Percentiles rank a stretch among this genome's conserved stretches.
phyloP scores from a whole-genome alignment of 2,329 filamentous ascomycete genomes.

The Sporothrix luriei region DNA sequence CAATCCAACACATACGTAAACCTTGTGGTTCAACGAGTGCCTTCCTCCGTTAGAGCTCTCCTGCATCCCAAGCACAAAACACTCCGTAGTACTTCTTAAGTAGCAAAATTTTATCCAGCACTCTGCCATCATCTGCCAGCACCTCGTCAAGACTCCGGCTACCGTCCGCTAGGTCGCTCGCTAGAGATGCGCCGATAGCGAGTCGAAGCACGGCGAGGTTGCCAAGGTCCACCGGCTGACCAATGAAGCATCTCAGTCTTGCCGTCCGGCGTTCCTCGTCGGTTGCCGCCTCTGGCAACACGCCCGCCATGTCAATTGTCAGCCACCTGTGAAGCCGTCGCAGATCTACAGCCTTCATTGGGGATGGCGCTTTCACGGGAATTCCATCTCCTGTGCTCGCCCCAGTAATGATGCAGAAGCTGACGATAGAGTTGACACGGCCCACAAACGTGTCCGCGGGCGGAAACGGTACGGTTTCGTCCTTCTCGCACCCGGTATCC shows the following conservation, averaged over 20 bases:
- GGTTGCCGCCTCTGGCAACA: conserved; percentile 12
- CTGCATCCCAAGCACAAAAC: background rate
- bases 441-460: conserved; percentile 18
- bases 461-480: background rate
- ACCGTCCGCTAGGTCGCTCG: conserved; percentile 30
- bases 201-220: conserved; percentile 26
- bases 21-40: background rate
- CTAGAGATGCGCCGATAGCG: conserved; percentile 29
- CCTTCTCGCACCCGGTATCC: conserved; percentile 7
- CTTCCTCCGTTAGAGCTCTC: background rate
- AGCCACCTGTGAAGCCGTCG: conserved; percentile 28
- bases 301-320: conserved; percentile 21
- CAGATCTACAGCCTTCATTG: background rate
- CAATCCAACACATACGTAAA: background rate
- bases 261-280: conserved; percentile 26
- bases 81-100: conserved; percentile 16
- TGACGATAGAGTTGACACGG: conserved; percentile 31
- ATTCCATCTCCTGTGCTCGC: background rate
- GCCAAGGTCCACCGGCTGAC: conserved; percentile 31
- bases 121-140: conserved; percentile 23
- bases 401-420: conserved; percentile 17
- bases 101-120: conserved; percentile 26
- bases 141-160: conserved; percentile 11
- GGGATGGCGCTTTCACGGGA: background rate
- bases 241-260: conserved; percentile 20